Evolutionary conservation across 768 basidiomycete species (phyloP), one percentile per base, ranked within the genome.

Genomic region (Trametes gibbosa): DNA sequence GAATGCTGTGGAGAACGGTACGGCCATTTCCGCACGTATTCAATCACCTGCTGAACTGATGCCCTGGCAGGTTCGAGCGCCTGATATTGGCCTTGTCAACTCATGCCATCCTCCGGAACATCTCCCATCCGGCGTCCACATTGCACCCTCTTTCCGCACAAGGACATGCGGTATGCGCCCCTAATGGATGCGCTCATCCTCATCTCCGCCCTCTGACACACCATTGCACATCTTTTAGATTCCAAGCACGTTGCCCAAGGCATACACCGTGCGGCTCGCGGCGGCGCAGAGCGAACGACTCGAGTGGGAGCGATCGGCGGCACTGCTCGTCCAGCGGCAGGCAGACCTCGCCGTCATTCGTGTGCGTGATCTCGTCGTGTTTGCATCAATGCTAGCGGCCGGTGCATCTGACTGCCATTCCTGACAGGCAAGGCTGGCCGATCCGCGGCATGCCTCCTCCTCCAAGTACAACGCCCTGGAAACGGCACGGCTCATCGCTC

Each of bases 1-100:
- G 82, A 84, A 62, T 84, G 81, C 63, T 64, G 71, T 24, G 81
- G 83, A 23, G 79, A 79, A 54, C 75, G 75, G 82, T 83, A 49
- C 40, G 43, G n/a, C 24, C 61, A 23, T 53, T 35, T 25, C 32
- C 24, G n/a, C 53, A 29, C 10, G 12, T 29, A 58, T 0, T 35
- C 29, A 39, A 39, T 42, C 57, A 58, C 40, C 50, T 42, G 43
- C 47, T 55, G n/a, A 54, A 48, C 43, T 32, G 43, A 39, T 45
- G 47, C 54, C 23, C 50, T 50, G 48, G 17, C 63, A 84, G 83
- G 65, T 84, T 84, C 58, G 78, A 83, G 59, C 75, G 79, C 1
- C 66, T 84, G 39, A 49, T 84, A 0, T 62, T 84, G 13, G 76
- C 82, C 7, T 64, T 84, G 12, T 82, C 83, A 0, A 84, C 80